Evolutionary conservation across 1,284 basidiomycete genomes (phyloP), one percentile per base, ranked within the genome.

Genomic region (Pseudozyma thailandica): DNA sequence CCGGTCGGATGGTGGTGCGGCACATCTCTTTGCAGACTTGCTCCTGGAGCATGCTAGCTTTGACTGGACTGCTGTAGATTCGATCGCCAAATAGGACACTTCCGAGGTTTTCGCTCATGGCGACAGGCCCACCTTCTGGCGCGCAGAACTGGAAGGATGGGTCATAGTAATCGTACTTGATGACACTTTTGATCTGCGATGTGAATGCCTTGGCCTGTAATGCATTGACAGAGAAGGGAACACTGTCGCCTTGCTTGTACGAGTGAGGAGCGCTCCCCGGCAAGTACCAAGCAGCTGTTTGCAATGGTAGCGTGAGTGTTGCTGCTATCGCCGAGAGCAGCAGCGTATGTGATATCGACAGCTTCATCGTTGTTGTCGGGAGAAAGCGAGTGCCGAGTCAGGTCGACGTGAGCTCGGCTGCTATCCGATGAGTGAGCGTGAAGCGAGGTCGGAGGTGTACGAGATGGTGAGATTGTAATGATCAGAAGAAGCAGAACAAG

Each of bases 81-180:
- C 95, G 88, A 85, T 98, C 95, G 27, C 95, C 95, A 77, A 97
- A 97, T 15, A 98, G 86, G 68, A 96, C 94, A 27, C 92, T 93
- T 5, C 95, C 95, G 25, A 98, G 86, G 1, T 90, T 91, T 84
- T 96, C 94, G 13, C 91, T 89, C 81, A 93, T 90, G 75, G 90
- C 89, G 79, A 89, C 84, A 1, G 90, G 89, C 4, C 92, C 92
- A 7, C 86, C 89, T 47, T 87, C 85, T 6, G 95, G 95, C 68
- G 87, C 79, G 81, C 95, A 98, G 84, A 98, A 98, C 70, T 90
- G 90, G 74, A 98, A 91, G 41, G 86, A 85, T 1, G 89, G 88
- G 76, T 93, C 89, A 84, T 95, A 95, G 84, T 93, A 95, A 83
- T 95, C 92, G 64, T 79, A 72, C 39, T 63, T 65, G 63, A 77